phyloP scores from a whole-genome alignment of 2,329 filamentous ascomycete genomes.

The Aspergillus tamarii region DNA sequence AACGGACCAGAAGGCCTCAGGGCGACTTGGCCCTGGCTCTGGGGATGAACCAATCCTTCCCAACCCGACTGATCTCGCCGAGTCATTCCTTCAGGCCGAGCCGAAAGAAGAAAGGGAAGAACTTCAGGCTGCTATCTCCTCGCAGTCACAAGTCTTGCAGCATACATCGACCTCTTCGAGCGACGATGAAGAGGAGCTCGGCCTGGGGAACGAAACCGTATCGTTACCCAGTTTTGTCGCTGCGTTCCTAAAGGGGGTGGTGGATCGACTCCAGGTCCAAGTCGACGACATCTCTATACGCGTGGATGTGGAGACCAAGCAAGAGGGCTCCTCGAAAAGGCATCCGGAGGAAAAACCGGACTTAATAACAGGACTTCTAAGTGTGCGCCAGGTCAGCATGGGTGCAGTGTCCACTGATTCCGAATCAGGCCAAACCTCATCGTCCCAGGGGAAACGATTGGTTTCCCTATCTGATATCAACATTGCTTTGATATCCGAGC shows the following conservation, averaged over 20 bases:
- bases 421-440: constrained; percentile 25
- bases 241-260: constrained; percentile 61
- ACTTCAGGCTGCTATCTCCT: constrained; percentile 59
- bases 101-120: constrained; percentile 60
- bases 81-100: constrained; percentile 63
- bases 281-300: constrained; percentile 57
- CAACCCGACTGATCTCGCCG: constrained; percentile 61
- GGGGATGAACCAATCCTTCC: constrained; percentile 47
- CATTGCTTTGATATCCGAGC: constrained; percentile 52
- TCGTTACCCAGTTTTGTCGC: constrained; percentile 63
- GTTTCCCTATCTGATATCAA: constrained; percentile 51
- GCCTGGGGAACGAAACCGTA: constrained; percentile 56
- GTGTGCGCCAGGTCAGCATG: constrained; percentile 38
- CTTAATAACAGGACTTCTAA: constrained; percentile 39
- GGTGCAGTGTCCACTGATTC: constrained; percentile 32
- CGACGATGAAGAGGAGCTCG: constrained; percentile 54
- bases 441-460: constrained; percentile 46
- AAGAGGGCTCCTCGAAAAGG: constrained; percentile 41
- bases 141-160: constrained; percentile 54
- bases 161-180: constrained; percentile 52
- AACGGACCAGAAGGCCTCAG: constrained; percentile 13
- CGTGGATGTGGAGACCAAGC: constrained; percentile 52
- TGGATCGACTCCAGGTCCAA: constrained; percentile 59
- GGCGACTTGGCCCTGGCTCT: constrained; percentile 29
- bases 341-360: constrained; percentile 41